Conservation (phyloP, 2,329 filamentous ascomycete genomes). For the Sporothrix phasma region DNA sequence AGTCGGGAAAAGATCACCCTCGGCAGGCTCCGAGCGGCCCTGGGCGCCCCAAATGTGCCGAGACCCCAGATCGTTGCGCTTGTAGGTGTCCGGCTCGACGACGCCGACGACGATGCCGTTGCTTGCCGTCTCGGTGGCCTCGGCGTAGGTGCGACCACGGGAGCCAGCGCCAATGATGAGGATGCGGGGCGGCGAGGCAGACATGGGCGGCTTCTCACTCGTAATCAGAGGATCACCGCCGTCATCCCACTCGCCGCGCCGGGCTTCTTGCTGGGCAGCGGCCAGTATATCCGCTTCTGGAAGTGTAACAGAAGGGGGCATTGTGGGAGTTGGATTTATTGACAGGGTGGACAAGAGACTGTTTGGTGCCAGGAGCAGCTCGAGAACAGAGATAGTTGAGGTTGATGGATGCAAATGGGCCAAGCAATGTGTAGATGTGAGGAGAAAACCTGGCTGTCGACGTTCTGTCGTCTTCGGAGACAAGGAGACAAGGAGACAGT, state of each 20-base stretch:
- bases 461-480: background rate
- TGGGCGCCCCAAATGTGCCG: conserved; percentile 60
- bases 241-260: conserved; percentile 16
- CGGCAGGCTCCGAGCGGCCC: conserved; percentile 29
- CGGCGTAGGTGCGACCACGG: conserved; percentile 64
- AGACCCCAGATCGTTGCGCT: conserved; percentile 59
- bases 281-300: background rate
- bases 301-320: background rate
- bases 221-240: conserved; percentile 22
- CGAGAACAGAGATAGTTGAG: background rate
- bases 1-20: conserved; percentile 64
- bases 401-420: background rate
- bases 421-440: background rate
- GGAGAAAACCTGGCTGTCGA: no score
- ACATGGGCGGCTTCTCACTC: conserved; percentile 35
- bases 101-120: conserved; percentile 65
- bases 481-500: no score
- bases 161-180: conserved; percentile 77
- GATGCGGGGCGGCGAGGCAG: conserved; percentile 50
- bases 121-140: conserved; percentile 53
- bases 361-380: background rate
- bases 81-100: conserved; percentile 70
- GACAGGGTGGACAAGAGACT: background rate
- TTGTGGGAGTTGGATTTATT: background rate
- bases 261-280: background rate